Conservation (phyloP, 2,329 filamentous ascomycete species). For the Alternaria gansuensis region DNA sequence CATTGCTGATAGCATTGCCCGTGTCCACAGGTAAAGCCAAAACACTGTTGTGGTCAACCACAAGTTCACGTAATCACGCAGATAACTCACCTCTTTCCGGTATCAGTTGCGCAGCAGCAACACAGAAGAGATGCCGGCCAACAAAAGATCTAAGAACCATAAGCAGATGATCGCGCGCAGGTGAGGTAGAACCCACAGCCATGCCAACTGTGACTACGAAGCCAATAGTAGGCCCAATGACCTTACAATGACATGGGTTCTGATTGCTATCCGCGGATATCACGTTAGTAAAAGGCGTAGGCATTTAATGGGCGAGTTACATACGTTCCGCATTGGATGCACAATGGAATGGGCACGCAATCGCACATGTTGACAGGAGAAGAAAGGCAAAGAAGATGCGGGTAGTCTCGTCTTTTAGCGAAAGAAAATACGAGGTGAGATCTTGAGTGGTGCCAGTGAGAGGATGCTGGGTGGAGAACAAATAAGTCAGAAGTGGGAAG, state of each 20-base stretch:
- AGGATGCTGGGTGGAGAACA: conserved; percentile 5
- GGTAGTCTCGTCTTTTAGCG: background rate
- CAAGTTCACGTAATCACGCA: background rate
- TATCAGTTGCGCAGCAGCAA: conserved; percentile 64
- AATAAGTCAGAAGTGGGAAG: conserved; percentile 13
- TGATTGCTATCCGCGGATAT: conserved; percentile 56
- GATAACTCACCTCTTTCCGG: conserved; percentile 61
- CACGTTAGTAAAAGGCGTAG: conserved; percentile 19
- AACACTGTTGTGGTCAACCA: conserved; percentile 53
- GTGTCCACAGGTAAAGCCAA: conserved; percentile 63
- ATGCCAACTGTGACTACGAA: conserved; percentile 60
- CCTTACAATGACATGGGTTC: conserved; percentile 66
- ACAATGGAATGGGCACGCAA: conserved; percentile 61
- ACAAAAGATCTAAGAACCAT: conserved; percentile 57
- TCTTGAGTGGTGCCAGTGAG: background rate
- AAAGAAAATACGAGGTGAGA: background rate
- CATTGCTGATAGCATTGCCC: conserved; percentile 60
- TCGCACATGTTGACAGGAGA: conserved; percentile 33
- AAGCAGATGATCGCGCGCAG: conserved; percentile 17
- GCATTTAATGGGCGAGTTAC: conserved; percentile 10
- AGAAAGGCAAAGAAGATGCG: background rate
- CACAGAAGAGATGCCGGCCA: conserved; percentile 66
- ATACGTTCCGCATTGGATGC: conserved; percentile 63
- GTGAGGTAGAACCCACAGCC: conserved; percentile 55
- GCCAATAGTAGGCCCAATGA: conserved; percentile 65